Evolutionary conservation across 805 yeast species (phyloP).

Genomic region (Candida succiphila): DNA sequence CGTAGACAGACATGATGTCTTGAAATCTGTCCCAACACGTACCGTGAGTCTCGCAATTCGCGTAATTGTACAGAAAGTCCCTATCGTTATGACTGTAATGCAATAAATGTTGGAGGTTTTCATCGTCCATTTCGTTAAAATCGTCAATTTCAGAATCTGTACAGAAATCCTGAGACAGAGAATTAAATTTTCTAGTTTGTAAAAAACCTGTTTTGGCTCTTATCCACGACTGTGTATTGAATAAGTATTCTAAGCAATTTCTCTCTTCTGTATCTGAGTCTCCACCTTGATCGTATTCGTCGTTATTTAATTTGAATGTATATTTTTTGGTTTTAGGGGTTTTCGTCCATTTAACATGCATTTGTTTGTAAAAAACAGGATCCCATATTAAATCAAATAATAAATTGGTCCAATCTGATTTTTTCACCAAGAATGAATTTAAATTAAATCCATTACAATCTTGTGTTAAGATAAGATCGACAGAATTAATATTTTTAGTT

Average conservation of each 20-base stretch:
- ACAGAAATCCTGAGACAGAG: constrained; percentile 29
- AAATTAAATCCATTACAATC: constrained; percentile 33
- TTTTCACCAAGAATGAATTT: constrained; percentile 28
- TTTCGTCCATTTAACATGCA: constrained; percentile 23
- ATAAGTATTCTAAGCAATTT: constrained; percentile 27
- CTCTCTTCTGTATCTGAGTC: constrained; percentile 27
- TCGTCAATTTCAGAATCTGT: constrained; percentile 17
- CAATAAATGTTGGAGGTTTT: constrained; percentile 10
- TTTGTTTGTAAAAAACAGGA: constrained; percentile 27
- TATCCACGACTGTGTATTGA: constrained; percentile 28
- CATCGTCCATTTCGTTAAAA: constrained; percentile 12
- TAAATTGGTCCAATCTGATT: constrained; percentile 27
- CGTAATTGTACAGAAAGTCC: constrained; percentile 29
- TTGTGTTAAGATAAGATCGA: constrained; percentile 27
- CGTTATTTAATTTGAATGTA: constrained; percentile 18
- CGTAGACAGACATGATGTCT: constrained; percentile 22
- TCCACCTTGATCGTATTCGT: constrained; percentile 21
- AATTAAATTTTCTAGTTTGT: constrained; percentile 27
- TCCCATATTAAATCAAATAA: constrained; percentile 30
- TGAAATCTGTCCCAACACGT: constrained; percentile 32
- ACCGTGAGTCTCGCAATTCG: constrained; percentile 26
- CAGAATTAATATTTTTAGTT: constrained; percentile 19
- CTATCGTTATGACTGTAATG: constrained; percentile 26
- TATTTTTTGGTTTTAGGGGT: constrained; percentile 13
- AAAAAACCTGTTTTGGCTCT: constrained; percentile 28